Evolutionary conservation across 2,329 filamentous ascomycete species (phyloP).

Genomic region (Mollisiaceae sp.): DNA sequence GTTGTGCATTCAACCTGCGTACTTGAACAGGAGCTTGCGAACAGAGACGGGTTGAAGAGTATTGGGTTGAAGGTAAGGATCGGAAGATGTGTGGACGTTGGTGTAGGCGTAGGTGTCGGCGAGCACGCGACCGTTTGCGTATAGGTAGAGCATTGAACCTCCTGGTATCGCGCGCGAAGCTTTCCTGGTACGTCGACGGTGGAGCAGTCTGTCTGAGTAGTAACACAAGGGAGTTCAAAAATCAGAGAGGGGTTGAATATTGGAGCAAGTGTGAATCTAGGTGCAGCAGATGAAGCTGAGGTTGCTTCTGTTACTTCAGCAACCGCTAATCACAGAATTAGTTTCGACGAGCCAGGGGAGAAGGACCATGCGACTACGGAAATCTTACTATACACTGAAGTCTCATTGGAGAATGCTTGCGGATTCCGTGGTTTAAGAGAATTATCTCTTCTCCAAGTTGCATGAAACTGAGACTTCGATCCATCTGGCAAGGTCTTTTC

Average conservation of each 20-base stretch:
- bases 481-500: constrained; percentile 25
- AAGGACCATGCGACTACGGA: background rate
- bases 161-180: background rate
- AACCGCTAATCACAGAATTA: background rate
- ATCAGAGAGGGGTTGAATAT: background rate
- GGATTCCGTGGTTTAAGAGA: background rate
- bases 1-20: background rate
- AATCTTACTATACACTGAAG: background rate
- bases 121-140: background rate
- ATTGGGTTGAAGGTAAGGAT: constrained; percentile 1
- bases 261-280: constrained; percentile 1
- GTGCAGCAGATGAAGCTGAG: background rate
- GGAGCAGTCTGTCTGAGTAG: constrained; percentile 2
- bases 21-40: background rate
- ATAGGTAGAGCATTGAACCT: constrained; percentile 1
- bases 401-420: background rate
- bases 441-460: constrained; percentile 14
- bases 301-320: background rate
- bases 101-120: constrained; percentile 1
- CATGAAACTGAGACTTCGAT: constrained; percentile 22
- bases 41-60: background rate
- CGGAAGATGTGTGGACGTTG: background rate
- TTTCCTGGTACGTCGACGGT: constrained; percentile 8
- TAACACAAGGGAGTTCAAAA: constrained; percentile 7
- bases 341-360: background rate